phyloP scores from a whole-genome alignment of 306 rosid species.

The Cercis canadensis region DNA sequence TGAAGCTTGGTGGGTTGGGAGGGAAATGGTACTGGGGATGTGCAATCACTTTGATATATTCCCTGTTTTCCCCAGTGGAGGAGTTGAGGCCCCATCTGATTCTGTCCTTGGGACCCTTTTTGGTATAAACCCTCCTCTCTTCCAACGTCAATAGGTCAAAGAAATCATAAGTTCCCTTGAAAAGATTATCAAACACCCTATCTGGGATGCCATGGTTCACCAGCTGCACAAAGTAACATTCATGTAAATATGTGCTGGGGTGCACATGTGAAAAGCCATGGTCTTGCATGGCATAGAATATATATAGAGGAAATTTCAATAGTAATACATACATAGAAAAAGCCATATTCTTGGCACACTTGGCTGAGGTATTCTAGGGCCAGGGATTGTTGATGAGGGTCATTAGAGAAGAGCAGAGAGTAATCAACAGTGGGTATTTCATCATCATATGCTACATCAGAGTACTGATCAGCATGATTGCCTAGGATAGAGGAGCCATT shows the following conservation, averaged over 20 bases:
- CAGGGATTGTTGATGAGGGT: conserved; percentile 15
- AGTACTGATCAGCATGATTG: background rate
- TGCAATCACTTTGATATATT: conserved; percentile 49
- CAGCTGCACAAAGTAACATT: conserved; percentile 33
- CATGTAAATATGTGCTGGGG: too few species aligned
- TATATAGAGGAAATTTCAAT: background rate
- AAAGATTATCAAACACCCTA: conserved; percentile 27
- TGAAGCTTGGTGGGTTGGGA: conserved; percentile 34
- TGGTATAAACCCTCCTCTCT: conserved; percentile 27
- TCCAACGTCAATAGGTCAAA: conserved; percentile 44
- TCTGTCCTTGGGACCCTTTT: conserved; percentile 32
- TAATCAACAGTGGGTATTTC: conserved; percentile 48
- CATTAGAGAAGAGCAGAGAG: conserved; percentile 34
- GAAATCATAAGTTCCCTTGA: conserved; percentile 42
- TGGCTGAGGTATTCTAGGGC: conserved; percentile 36
- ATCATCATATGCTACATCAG: conserved; percentile 36
- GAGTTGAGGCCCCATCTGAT: conserved; percentile 45
- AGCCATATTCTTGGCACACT: conserved; percentile 45
- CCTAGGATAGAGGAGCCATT: background rate
- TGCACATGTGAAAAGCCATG: background rate
- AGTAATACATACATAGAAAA: conserved; percentile 46
- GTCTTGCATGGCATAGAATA: background rate
- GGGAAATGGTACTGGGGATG: conserved; percentile 52
- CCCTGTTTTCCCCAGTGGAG: conserved; percentile 52
- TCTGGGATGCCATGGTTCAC: conserved; percentile 51